phyloP scores from a whole-genome alignment of 2,329 filamentous ascomycete species.

The Atkinsonella hypoxylon region DNA sequence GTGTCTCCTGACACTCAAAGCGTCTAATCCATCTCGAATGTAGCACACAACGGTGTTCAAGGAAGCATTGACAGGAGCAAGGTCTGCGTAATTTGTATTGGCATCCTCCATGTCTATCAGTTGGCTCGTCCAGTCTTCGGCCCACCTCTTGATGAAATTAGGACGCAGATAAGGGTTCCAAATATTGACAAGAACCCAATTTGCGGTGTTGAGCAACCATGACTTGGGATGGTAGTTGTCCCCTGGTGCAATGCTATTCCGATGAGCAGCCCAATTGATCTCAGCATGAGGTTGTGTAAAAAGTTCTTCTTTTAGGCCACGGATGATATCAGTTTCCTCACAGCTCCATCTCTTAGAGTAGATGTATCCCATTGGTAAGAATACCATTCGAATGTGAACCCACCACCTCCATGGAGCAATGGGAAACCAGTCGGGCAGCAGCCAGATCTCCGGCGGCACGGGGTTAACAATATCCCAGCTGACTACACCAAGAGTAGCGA shows the following conservation, averaged over 20 bases:
- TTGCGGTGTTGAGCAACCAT: conserved; percentile 65
- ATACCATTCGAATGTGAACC: conserved; percentile 98
- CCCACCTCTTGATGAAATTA: conserved; percentile 51
- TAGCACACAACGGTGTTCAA: conserved; percentile 88
- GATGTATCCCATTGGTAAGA: conserved; percentile 79
- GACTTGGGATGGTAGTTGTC: conserved; percentile 95
- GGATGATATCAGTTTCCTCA: conserved; percentile 62
- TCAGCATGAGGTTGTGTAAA: conserved; percentile 67
- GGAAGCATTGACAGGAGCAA: conserved; percentile 80
- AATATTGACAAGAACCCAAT: conserved; percentile 66
- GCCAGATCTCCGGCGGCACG: conserved; percentile 85
- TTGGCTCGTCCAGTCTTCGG: conserved; percentile 71
- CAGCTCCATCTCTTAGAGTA: conserved; percentile 75
- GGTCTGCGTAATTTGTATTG: conserved; percentile 76
- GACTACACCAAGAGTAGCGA: conserved; percentile 70
- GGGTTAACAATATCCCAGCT: conserved; percentile 93
- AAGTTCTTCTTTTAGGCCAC: conserved; percentile 65
- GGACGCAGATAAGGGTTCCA: conserved; percentile 70
- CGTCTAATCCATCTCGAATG: conserved; percentile 68
- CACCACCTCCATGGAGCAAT: conserved; percentile 91
- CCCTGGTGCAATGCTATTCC: conserved; percentile 65
- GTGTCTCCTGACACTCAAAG: conserved; percentile 61
- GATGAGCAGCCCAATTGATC: conserved; percentile 65
- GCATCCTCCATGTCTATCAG: conserved; percentile 83
- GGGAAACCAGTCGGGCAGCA: conserved; percentile 82